Base-by-base conservation (phyloP, 1,284 basidiomycete species). In the Puccinia polysora region DNA sequence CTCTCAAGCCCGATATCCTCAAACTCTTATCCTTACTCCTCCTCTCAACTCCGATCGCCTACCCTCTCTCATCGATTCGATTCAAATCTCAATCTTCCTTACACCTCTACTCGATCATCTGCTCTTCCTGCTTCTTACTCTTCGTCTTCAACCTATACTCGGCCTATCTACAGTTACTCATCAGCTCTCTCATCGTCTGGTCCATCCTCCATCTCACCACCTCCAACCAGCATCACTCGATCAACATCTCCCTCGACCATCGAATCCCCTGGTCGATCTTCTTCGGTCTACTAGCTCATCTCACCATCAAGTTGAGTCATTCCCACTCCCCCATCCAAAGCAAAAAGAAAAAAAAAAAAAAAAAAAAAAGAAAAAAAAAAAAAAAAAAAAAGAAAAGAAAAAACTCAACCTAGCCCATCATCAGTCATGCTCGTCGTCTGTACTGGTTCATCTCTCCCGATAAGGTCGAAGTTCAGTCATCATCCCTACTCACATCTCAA, bases 91-190 rank as follows among this genome's bases (percentile, higher is more conserved):
- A 65, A 7, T 50, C 60, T 30, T 78, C 78, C 63, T n/a, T n/a
- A n/a, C 79, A 80, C 68, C 25, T 77, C 7, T 76, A 76, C 76
- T 78, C 75, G 60, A 62, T 80, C 43, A 49, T 55, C 8, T 74
- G 78, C n/a, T 78, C 78, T 18, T 74, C 75, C 45, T 45, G 76
- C 72, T 80, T 79, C 49, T 65, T 80, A 40, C 69, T 77, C 0
- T 75, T 76, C 36, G 72, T 80, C 43, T 75, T 80, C 55, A 56
- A 76, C 28, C 76, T 80, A 50, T 75, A 75, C 58, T 64, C 49
- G n/a, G 79, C 79, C 53, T 77, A 75, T 30, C 20, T 76, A 1
- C 78, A 80, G 73, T 75, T 80, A 2, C n/a, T 80, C 3, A 75
- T 53, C 32, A 75, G 40, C 36, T 71, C 28, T 34, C 14, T 53